Evolutionary conservation across 164 flowering plant species (phyloP).

Genomic region (Amborella trichopoda): DNA sequence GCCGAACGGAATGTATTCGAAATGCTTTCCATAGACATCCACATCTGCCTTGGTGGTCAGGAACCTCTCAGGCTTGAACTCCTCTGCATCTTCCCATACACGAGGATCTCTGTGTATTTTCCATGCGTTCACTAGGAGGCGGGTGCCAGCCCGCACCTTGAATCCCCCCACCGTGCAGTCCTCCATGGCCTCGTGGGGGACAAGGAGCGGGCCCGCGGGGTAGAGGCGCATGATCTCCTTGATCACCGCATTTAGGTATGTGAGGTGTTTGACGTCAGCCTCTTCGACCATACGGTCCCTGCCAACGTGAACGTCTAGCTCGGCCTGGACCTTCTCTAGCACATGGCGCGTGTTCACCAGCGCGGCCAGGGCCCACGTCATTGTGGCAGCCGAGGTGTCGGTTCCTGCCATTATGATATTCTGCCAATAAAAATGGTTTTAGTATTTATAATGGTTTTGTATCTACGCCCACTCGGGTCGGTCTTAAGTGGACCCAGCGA

Average conservation of each 20-base stretch:
- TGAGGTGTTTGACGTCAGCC: constrained; percentile 13
- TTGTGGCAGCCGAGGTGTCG: neutral
- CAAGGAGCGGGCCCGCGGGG: constrained; percentile 18
- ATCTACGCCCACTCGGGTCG: too few species aligned
- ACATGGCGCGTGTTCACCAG: neutral
- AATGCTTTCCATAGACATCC: too few species aligned
- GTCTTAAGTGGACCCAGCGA: too few species aligned
- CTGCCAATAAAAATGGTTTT: too few species aligned
- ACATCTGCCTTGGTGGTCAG: too few species aligned
- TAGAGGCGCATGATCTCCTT: constrained; percentile 14
- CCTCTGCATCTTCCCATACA: constrained; percentile 17
- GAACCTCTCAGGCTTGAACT: constrained; percentile 24
- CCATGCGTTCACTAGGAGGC: constrained; percentile 20
- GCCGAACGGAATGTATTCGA: too few species aligned
- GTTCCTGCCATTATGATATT: too few species aligned
- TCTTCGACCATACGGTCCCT: constrained; percentile 11
- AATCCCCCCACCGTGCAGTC: constrained; percentile 15
- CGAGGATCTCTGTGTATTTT: constrained; percentile 19
- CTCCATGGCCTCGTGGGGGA: constrained; percentile 15
- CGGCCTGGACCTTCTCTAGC: constrained; percentile 1
- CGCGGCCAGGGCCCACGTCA: constrained; percentile 1
- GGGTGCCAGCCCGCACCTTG: constrained; percentile 15
- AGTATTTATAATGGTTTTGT: too few species aligned
- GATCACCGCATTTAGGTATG: constrained; percentile 11
- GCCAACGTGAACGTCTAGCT: constrained; percentile 1